phyloP scores from a whole-genome alignment of 495 filamentous ascomycete genomes.

The Aspergillus steynii region DNA sequence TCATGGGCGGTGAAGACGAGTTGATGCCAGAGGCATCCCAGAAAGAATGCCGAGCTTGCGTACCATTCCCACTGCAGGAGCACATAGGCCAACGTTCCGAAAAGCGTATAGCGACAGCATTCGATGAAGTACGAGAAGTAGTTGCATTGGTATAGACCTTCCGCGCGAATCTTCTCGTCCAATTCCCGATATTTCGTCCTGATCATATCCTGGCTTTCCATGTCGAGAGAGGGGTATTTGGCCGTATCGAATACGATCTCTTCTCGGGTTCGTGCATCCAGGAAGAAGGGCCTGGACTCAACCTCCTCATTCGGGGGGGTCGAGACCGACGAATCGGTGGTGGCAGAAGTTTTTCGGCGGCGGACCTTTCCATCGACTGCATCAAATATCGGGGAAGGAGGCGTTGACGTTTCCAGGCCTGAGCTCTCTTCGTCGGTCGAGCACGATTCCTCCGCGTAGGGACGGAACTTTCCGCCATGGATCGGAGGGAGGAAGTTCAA shows the following conservation, averaged over 20 bases:
- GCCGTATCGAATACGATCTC: slow-evolving; percentile 74
- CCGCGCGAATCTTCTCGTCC: slow-evolving; percentile 65
- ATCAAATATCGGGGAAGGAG: slow-evolving; percentile 71
- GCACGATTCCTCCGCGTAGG: slow-evolving; percentile 41
- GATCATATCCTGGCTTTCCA: slow-evolving; percentile 73
- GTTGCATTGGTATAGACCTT: slow-evolving; percentile 82
- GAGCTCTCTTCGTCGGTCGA: slow-evolving; percentile 21
- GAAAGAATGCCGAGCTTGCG: slow-evolving; percentile 66
- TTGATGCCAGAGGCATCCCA: slow-evolving; percentile 93
- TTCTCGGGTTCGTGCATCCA: slow-evolving; percentile 73
- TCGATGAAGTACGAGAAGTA: slow-evolving; percentile 83
- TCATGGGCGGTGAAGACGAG: slow-evolving; percentile 95
- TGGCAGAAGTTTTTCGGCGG: slow-evolving; percentile 31
- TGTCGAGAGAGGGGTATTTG: slow-evolving; percentile 81
- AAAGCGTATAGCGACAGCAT: slow-evolving; percentile 66
- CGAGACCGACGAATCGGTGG: slow-evolving; percentile 40
- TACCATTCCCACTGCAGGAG: slow-evolving; percentile 76
- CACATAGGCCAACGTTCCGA: slow-evolving; percentile 64
- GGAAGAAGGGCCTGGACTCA: slow-evolving; percentile 56
- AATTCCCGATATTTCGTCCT: slow-evolving; percentile 77
- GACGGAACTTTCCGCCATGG: slow-evolving; percentile 83
- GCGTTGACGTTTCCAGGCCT: slow-evolving; percentile 34
- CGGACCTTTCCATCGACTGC: slow-evolving; percentile 35
- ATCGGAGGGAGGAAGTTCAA: slow-evolving; percentile 88
- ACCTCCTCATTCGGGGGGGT: slow-evolving; percentile 26